Base-by-base conservation (phyloP, 2,329 filamentous ascomycete genomes). In the Fusarium keratoplasticum region DNA sequence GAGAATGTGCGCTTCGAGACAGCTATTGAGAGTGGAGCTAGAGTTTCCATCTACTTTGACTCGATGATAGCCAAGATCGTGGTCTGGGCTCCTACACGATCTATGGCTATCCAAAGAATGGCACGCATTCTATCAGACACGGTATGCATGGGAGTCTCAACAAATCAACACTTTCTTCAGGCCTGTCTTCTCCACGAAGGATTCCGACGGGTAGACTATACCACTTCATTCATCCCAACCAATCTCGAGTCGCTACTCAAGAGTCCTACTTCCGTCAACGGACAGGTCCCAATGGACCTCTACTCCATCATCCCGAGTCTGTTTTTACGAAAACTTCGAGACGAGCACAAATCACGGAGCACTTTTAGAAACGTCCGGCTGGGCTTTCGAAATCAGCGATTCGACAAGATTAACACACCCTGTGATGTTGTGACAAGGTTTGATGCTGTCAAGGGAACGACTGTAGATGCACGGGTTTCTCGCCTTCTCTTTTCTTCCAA, bases 181-280 rank as follows among this genome's bases (percentile, higher is more conserved):
- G 85, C 86, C 20, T 87, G 92, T 72, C 91, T 91, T 70, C 86
- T 87, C n/a, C 92, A 90, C 72, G 84, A 87, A 0, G 89, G 88
- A 70, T 94, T 94, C 74, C 62, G 50, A 35, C 62, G 60, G 2
- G 59, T 55, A 8, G 47, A 55, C 20, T 73, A 73, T 16, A 91
- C 93, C 76, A 94, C 92, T 0, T 91, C 91, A 2, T 94, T 93
- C 76, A 93, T 94, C 66, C 87, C 89, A 38, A 92, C 92, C 71
- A 88, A 93, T 72, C 86, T 86, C 54, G 85, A 87, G 6, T 88
- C 91, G 68, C 84, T 93, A 5, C 93, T 93, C 77, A 82, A 61
- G 55, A 44, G 16, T 27, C 55, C 55, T 13, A 27, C 35, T 7
- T 40, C 55, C 2, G 31, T 29, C 16, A 58, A 58, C 8, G 35